Evolutionary conservation across 2,329 filamentous ascomycete species (phyloP), one percentile per base, ranked within the genome.

Genomic region (Ophiocordyceps australis): DNA sequence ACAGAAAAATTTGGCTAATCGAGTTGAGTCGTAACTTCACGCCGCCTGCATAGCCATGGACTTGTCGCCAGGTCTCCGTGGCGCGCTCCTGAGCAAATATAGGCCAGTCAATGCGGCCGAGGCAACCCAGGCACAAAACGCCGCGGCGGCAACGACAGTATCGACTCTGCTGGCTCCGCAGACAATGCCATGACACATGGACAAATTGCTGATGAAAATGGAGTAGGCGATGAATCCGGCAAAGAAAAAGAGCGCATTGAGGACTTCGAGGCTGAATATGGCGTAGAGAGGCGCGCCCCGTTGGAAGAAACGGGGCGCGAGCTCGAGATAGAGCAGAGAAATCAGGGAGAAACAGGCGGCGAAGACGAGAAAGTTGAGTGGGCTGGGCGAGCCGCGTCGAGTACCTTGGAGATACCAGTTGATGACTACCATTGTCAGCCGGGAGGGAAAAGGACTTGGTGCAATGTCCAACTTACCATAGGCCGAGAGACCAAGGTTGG

Each of bases 401-500:
- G 63, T 74, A 38, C 66, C 51, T 31, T 46, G 50, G 41, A 62
- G 55, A 43, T 69, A 72, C 62, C 65, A 73, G 45, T 72, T 55
- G 35, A 62, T 53, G 29, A 74, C 69, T 74, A 28, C 10, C 18
- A 9, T 13, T 23, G 21, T 13, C n/a, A 6, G 9, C 5, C 16
- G 16, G 17, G 11, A 25, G 17, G 7, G 13, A 11, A 8, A n/a
- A 21, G 4, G 13, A 15, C 22, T 7, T 3, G 10, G 8, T 7
- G 14, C 9, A 12, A 9, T 5, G 5, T 5, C 11, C 14, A 12
- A 28, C 35, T 11, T 31, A 39, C 38, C 31, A 17, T 33, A 38
- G 11, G 36, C 32, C 26, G 36, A 34, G 5, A 40, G 26, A 15
- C 22, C 29, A 14, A 39, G 31, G 17, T 27, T 33, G 14, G 29